phyloP scores from a whole-genome alignment of 139 green algal species.

The Auxenochlorella pyrenoidosa region DNA sequence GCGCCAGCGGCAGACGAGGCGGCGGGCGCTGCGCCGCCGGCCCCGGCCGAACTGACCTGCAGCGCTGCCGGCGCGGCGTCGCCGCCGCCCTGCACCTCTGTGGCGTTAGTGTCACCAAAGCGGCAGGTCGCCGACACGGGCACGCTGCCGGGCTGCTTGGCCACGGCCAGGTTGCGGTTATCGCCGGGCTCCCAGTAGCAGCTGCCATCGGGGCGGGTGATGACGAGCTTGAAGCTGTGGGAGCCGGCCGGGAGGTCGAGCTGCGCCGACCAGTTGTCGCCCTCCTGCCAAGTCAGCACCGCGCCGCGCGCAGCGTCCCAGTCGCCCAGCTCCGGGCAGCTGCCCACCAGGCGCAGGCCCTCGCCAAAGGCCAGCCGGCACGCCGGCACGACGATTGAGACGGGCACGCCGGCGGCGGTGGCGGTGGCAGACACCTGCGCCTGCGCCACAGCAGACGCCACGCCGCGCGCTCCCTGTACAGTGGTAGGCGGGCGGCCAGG shows the following conservation, averaged over 20 bases:
- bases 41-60: background rate
- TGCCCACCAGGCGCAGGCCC: slow-evolving; percentile 1
- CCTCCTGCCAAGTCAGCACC: slow-evolving; percentile 3
- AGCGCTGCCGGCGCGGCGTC: background rate
- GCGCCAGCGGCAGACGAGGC: background rate
- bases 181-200: background rate
- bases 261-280: slow-evolving; percentile 8
- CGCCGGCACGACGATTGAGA: background rate
- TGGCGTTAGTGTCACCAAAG: background rate
- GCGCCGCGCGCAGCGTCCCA: background rate
- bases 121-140: slow-evolving; percentile 8
- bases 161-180: background rate
- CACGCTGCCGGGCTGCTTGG: background rate
- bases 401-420: background rate
- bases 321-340: background rate
- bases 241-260: background rate
- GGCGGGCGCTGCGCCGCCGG: background rate
- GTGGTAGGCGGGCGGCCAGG: background rate
- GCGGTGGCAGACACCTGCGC: background rate
- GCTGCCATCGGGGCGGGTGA: background rate
- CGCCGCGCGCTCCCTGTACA: background rate
- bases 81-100: background rate
- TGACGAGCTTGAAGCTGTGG: slow-evolving; percentile 11
- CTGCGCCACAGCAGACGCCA: background rate
- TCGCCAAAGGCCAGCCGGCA: slow-evolving; percentile 7